A percentile compares a stretch with the other conserved stretches of the same genome.
Evolutionary conservation across 768 basidiomycete species (phyloP).

Genomic region (Tulasnella sp.): DNA sequence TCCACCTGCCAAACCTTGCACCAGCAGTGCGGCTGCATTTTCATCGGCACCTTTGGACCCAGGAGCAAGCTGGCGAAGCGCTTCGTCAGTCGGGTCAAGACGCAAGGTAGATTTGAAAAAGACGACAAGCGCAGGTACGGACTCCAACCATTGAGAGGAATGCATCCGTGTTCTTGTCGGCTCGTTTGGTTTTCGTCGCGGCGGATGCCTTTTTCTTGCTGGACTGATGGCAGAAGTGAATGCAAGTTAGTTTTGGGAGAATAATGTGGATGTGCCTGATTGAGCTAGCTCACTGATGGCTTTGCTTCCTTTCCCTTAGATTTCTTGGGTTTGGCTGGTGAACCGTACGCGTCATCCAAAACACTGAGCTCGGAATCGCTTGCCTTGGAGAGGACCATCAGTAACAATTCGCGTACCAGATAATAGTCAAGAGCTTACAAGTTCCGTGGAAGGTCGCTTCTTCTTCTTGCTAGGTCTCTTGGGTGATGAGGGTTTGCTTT

Average conservation of each 20-base stretch:
- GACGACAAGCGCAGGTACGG: not conserved
- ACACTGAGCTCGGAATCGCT: constrained; percentile 27
- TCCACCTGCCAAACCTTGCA: constrained; percentile 9
- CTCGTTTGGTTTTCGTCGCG: constrained; percentile 19
- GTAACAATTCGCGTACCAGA: not conserved
- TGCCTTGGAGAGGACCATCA: not conserved
- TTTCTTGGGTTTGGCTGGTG: not conserved
- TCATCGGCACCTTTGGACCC: constrained; percentile 24
- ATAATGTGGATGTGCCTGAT: not conserved
- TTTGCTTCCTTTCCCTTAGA: not conserved
- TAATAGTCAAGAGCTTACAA: not conserved
- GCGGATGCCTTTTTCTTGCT: not conserved
- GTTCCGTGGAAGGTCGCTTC: not conserved
- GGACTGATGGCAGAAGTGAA: not conserved
- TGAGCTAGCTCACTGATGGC: not conserved
- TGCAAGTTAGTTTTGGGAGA: no score
- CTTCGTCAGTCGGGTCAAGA: not conserved
- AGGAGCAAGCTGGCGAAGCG: constrained; percentile 3
- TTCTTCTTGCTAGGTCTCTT: not conserved
- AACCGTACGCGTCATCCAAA: constrained; percentile 7
- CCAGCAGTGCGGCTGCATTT: constrained; percentile 15
- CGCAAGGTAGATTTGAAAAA: not conserved
- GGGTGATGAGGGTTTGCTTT: not conserved
- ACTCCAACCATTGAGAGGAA: constrained; percentile 26
- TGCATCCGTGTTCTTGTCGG: constrained; percentile 22